Conservation (phyloP, 768 basidiomycete genomes). For the Sarcodon aspratus region DNA sequence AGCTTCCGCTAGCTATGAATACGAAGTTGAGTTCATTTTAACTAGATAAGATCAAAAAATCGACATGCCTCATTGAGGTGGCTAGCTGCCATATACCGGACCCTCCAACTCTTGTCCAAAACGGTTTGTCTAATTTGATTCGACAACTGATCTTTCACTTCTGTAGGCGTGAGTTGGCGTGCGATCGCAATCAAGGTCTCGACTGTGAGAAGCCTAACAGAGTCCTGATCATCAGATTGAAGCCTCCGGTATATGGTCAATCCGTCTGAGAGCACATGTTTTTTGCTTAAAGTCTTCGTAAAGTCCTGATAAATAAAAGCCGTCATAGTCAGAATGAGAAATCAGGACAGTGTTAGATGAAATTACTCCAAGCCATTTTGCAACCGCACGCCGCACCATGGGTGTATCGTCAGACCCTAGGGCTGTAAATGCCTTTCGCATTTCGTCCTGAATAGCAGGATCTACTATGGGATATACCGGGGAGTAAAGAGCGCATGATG, state of each 20-base stretch:
- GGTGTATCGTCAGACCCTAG: conserved; percentile 93
- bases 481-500: conserved; percentile 87
- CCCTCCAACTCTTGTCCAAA: conserved; percentile 96
- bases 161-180: conserved; percentile 70
- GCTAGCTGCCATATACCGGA: conserved; percentile 96
- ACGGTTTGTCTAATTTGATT: conserved; percentile 83
- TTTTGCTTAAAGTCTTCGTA: conserved; percentile 66
- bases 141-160: conserved; percentile 83
- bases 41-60: not conserved
- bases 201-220: conserved; percentile 89
- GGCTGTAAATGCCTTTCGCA: conserved; percentile 73
- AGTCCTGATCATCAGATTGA: conserved; percentile 95
- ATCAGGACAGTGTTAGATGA: conserved; percentile 7
- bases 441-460: conserved; percentile 66
- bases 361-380: conserved; percentile 92
- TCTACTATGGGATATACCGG: conserved; percentile 81
- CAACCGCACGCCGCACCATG: conserved; percentile 95
- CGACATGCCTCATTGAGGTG: conserved; percentile 84
- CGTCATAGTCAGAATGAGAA: conserved; percentile 7
- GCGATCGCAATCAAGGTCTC: conserved; percentile 93
- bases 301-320: conserved; percentile 53
- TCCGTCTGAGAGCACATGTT: conserved; percentile 76
- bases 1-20: conserved; percentile 70
- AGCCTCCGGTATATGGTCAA: conserved; percentile 90
- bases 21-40: not conserved